Evolutionary conservation across 2,329 filamentous ascomycete genomes (phyloP), one percentile per base, ranked within the genome.

Genomic region (Penicillium sp.): DNA sequence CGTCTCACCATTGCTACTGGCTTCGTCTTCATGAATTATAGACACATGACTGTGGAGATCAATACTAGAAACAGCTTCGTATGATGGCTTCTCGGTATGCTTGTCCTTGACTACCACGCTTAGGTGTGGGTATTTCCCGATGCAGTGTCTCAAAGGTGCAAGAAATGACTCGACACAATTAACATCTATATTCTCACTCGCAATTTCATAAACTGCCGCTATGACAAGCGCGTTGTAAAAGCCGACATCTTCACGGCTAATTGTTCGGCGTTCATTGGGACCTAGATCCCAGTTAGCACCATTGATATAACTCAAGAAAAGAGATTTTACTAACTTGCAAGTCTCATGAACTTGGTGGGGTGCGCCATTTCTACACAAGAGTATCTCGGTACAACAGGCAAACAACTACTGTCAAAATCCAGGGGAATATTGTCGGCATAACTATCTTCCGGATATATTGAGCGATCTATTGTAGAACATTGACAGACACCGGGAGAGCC

Each of bases 21-120:
- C 9, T 1, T 54, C 38, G 9, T 35, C 19, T 4, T 59, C 19
- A 2, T 56, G 43, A 3, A 59, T 45, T 16, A 77, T 57, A 5
- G 66, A 57, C n/a, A 80, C 58, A 59, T 80, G 78, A 6, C 77
- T 58, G 1, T 64, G 47, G 10, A 80, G 60, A 54, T 79, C 66
- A 19, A 80, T 50, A 10, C 19, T 61, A 1, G 64, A 26, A 1
- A 69, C 65, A 22, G 62, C 61, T 19, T 68, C 64, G 40, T 73
- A 76, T 17, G 61, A 65, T 5, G 77, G 67, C 37, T 69, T 70
- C 45, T 78, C 73, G 4, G 70, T 75, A 19, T 74, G 60, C 11
- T 63, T 65, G 50, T 73, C 68, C 5, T 66, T 61, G 11, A 79
- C 64, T 5, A 72, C 61, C 22, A 74, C 70, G 35, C 65, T 65